A percentile compares a stretch with the other conserved stretches of the same genome.
phyloP scores from a whole-genome alignment of 495 filamentous ascomycete genomes.

The Tuber calosporum region DNA sequence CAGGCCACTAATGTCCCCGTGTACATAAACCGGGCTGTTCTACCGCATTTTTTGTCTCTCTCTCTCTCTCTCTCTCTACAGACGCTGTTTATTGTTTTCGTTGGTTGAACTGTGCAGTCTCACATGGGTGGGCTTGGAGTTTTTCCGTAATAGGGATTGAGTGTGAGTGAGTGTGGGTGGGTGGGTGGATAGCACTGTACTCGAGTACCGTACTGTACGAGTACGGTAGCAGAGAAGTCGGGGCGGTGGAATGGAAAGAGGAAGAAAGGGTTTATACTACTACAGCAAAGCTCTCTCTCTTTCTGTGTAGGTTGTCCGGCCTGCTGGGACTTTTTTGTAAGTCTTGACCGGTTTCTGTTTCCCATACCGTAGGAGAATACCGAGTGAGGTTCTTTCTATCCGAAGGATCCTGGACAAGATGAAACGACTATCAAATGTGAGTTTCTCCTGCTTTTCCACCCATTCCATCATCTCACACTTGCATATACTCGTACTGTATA shows the following conservation, averaged over 20 bases:
- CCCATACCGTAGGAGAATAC: neutral
- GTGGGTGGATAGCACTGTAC: too few species aligned
- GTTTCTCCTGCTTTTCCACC: neutral
- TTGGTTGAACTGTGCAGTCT: neutral
- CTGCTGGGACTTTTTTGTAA: neutral
- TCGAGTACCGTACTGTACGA: too few species aligned
- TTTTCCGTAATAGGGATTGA: neutral
- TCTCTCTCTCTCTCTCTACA: too few species aligned
- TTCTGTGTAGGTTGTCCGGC: neutral
- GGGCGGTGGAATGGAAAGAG: too few species aligned
- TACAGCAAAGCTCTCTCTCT: neutral
- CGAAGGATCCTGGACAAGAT: neutral
- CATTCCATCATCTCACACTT: neutral
- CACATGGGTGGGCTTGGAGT: slow-evolving; percentile 1
- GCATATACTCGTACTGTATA: neutral
- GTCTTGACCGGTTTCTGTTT: neutral
- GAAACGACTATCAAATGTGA: neutral
- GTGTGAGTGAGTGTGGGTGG: neutral
- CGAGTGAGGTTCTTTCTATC: neutral
- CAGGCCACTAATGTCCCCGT: neutral
- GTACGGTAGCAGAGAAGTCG: too few species aligned
- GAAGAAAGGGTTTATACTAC: neutral
- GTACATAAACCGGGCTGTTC: slow-evolving; percentile 2
- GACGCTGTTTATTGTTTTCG: neutral
- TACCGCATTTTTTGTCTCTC: neutral